Base-by-base conservation (phyloP, 2,329 filamentous ascomycete genomes). In the Clonostachys rhizophaga region DNA sequence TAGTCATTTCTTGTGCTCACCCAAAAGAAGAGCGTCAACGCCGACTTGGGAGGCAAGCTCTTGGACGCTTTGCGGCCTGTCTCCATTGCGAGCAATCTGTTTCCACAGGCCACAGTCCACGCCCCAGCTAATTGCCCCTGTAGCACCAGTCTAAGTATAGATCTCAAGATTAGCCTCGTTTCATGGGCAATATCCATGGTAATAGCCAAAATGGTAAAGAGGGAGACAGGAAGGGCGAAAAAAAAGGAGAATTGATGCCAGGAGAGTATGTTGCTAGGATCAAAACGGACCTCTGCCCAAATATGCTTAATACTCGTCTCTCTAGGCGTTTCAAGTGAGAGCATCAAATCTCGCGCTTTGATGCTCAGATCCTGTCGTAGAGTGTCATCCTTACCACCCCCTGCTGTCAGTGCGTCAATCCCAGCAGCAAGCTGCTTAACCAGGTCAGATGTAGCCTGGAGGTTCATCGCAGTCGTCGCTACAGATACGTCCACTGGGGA, bases 261-360 rank as follows among this genome's bases (percentile, higher is more conserved):
- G 8, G 24, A 30, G 24, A 30, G 24, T 9, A 24, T 10, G 24
- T 30, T 30, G 24, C 24, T 30, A 33, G 30, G 18, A n/a, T 9
- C 17, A 34, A 7, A 30, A 30, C 24, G 24, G 55, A 61, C 61
- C 56, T 72, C 58, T 0, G 66, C 67, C 67, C 69, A 74, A 49
- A 55, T 61, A 47, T 72, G 68, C 55, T 68, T 59, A 40, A 72
- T 57, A 58, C 72, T 70, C 1, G 64, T 67, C 55, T 75, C 70
- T 3, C 69, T 60, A 1, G 71, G 71, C 3, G 66, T 72, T 50
- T 73, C 66, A 2, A 68, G 55, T 0, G 65, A 43, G 14, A 54
- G 50, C 54, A 41, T 55, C 46, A 44, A 61, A 5, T 48, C 49
- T 6, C 64, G 58, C 3, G 65, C 65, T 44, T 63, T 59, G 7